These are phyloP conservation scores for Rhizophora mangle DNA, from an alignment of 345 rosid species.

Conservation along the genomic window DNA sequence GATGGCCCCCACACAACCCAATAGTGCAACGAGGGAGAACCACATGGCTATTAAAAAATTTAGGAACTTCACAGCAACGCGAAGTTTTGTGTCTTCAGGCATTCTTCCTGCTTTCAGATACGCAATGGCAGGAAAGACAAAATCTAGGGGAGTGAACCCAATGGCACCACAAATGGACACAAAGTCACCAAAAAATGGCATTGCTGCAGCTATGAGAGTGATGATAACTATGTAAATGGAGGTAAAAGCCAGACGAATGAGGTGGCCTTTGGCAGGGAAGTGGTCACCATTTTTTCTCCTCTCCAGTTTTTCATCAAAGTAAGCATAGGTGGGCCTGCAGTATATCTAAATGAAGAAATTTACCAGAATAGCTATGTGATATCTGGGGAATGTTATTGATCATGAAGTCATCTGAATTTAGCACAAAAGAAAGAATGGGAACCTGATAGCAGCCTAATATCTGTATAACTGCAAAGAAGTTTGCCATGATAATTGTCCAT, in stretches of 20 bases:
- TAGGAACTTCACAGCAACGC: conserved; percentile 22
- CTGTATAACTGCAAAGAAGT: conserved; percentile 46
- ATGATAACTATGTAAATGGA: conserved; percentile 36
- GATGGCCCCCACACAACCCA: conserved; percentile 54
- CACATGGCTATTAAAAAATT: conserved; percentile 40
- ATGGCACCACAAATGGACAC: conserved; percentile 56
- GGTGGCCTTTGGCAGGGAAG: conserved; percentile 6
- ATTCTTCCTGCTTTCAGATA: conserved; percentile 43
- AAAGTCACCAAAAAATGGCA: conserved; percentile 54
- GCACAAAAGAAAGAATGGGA: not conserved
- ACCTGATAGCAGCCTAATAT: conserved; percentile 62
- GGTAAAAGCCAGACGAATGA: conserved; percentile 36
- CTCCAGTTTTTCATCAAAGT: conserved; percentile 34
- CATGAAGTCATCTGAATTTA: not conserved
- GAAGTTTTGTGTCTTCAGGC: conserved; percentile 25
- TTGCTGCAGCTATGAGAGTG: conserved; percentile 38
- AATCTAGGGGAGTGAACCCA: conserved; percentile 54
- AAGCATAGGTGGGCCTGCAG: conserved; percentile 56
- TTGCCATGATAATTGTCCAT: conserved; percentile 56
- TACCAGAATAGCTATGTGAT: not conserved
- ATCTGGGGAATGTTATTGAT: not conserved
- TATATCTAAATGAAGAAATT: conserved; percentile 34
- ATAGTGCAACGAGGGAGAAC: conserved; percentile 44
- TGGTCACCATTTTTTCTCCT: not conserved
- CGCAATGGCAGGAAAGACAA: conserved; percentile 53